phyloP scores from a whole-genome alignment of 495 filamentous ascomycete species.

The Penicillium simplicissimum region DNA sequence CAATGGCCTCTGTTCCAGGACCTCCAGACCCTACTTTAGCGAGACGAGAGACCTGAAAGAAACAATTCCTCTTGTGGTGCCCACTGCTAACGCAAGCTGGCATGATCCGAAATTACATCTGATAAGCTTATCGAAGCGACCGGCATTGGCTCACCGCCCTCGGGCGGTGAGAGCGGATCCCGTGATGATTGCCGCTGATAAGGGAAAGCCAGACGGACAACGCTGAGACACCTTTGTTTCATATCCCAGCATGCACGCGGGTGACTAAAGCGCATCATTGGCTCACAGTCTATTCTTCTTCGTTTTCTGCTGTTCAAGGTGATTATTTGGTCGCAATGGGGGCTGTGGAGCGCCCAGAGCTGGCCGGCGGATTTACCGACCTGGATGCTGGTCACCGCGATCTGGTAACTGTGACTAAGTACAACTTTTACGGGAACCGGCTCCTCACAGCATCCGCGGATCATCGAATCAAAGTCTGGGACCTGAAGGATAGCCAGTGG shows the following conservation, averaged over 20 bases:
- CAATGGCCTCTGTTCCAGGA: conserved; percentile 1
- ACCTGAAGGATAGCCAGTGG: conserved; percentile 77
- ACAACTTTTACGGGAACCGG: conserved; percentile 84
- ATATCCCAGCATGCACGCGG: conserved; percentile 30
- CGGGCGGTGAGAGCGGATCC: conserved; percentile 24
- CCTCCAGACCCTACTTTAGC: neutral
- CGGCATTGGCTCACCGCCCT: conserved; percentile 23
- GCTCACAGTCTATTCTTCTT: conserved; percentile 18
- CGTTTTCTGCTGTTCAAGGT: conserved; percentile 6
- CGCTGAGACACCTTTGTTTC: conserved; percentile 32
- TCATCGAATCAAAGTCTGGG: conserved; percentile 91
- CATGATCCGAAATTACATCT: conserved; percentile 23
- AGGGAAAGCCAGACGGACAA: conserved; percentile 21
- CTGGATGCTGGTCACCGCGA: conserved; percentile 66
- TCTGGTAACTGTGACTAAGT: conserved; percentile 51
- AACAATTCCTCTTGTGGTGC: conserved; percentile 13
- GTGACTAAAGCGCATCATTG: conserved; percentile 27
- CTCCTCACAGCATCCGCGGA: conserved; percentile 89
- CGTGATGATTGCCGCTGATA: conserved; percentile 25
- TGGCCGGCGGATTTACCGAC: conserved; percentile 57
- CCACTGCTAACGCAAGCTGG: conserved; percentile 36
- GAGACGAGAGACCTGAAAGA: conserved; percentile 4
- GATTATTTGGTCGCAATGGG: conserved; percentile 24
- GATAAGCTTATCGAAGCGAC: conserved; percentile 29
- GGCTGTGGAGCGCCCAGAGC: conserved; percentile 31